phyloP scores from a whole-genome alignment of 768 basidiomycete genomes.

The Termitomyces titanicus region DNA sequence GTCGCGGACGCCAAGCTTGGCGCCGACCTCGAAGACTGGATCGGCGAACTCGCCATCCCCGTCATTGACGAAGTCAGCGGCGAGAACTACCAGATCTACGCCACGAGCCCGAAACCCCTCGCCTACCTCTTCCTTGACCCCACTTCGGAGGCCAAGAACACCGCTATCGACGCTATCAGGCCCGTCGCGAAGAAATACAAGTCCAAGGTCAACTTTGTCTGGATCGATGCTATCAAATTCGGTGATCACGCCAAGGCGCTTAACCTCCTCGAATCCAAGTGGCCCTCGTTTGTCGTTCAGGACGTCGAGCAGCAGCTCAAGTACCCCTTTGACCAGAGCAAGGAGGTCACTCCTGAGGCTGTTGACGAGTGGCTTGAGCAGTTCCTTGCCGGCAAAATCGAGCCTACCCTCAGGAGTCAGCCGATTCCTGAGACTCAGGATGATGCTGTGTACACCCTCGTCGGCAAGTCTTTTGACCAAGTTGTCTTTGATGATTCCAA shows the following conservation, averaged over 20 bases:
- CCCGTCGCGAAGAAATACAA: slow-evolving; percentile 81
- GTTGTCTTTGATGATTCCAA: slow-evolving; percentile 83
- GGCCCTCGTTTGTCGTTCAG: slow-evolving; percentile 95
- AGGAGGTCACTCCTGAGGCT: slow-evolving; percentile 52
- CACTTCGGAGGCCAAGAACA: slow-evolving; percentile 56
- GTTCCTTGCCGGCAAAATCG: slow-evolving; percentile 69
- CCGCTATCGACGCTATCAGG: slow-evolving; percentile 61
- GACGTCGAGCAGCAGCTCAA: slow-evolving; percentile 81
- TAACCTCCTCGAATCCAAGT: slow-evolving; percentile 79
- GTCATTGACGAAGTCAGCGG: slow-evolving; percentile 89
- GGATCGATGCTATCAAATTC: slow-evolving; percentile 95
- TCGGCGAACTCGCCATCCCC: slow-evolving; percentile 82
- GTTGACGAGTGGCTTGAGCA: slow-evolving; percentile 58
- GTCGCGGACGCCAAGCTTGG: slow-evolving; percentile 49
- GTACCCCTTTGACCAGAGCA: slow-evolving; percentile 77
- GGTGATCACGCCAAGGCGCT: slow-evolving; percentile 94
- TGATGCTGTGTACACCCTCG: slow-evolving; percentile 78
- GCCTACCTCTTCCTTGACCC: slow-evolving; percentile 96
- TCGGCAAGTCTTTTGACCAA: slow-evolving; percentile 87
- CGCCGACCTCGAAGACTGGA: slow-evolving; percentile 70
- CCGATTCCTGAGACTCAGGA: slow-evolving; percentile 82
- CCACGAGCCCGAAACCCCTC: slow-evolving; percentile 77
- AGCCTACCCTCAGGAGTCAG: slow-evolving; percentile 87
- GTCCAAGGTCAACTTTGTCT: slow-evolving; percentile 93
- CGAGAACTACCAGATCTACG: slow-evolving; percentile 90